Evolutionary conservation across 169 alveolate species (phyloP), one percentile per base, ranked within the genome.

Genomic region (Sarcocystis neurona): DNA sequence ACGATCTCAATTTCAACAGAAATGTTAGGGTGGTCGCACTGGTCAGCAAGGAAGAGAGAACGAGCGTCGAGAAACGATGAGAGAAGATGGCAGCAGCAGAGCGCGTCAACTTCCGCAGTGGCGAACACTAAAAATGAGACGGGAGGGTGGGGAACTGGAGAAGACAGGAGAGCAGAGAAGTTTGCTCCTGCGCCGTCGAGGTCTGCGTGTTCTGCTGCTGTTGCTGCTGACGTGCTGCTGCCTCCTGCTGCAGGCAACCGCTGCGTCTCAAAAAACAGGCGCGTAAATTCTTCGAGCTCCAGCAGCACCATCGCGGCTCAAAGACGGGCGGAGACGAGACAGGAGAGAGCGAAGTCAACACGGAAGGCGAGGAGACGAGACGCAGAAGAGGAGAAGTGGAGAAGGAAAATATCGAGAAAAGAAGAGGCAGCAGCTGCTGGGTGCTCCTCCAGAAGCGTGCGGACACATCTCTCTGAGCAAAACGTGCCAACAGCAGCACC

Each of bases 21-120:
- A 23, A 72, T 39, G 56, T 72, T 72, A 4, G 58, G 37, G 4
- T 23, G 32, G 56, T 72, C 82, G 58, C 82, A 72, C 82, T 72
- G 82, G 56, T 39, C 41, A 39, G 34, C 82, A 0, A 43, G 56
- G 53, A 72, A 72, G 56, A 72, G 47, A 53, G 41, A 53, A 0
- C 53, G 82, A 27, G 82, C 34, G 56, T 72, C 41, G 82, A 72
- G 82, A 39, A 41, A 72, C 37, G 82, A 12, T 34, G 82, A 72
- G 47, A 72, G 20, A 2, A 72, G 82, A 2, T 72, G 82, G 82
- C 82, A 72, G 82, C 82, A 72, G 56, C 82, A 72, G 82, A 72
- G 34, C 39, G 58, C 41, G 82, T 72, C 82, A 2, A 72, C 82
- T 39, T 72, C 82, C 8, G 82, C 56, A 6, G 82, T 72, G 34